These are phyloP conservation scores for Suillus subaureus DNA, from an alignment of 768 basidiomycete species.

Conservation along the genomic window DNA sequence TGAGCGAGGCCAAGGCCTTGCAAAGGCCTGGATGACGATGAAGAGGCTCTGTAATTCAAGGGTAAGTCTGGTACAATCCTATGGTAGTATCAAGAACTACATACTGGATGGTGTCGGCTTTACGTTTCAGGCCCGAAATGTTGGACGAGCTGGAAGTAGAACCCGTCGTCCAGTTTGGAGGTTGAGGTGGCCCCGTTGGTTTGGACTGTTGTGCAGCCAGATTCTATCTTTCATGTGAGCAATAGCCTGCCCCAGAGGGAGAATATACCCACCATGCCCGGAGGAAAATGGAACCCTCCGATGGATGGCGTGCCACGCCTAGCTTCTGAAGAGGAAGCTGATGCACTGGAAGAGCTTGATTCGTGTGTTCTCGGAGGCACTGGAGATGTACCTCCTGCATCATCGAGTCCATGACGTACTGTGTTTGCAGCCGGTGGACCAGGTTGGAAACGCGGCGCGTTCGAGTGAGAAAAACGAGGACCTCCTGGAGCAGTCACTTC, in stretches of 20 bases:
- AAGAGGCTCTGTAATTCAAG: conserved; percentile 20
- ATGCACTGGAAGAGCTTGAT: not conserved
- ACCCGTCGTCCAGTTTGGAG: conserved; percentile 13
- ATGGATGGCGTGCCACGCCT: conserved; percentile 38
- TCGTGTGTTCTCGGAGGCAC: not conserved
- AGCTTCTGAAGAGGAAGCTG: conserved; percentile 13
- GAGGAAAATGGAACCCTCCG: conserved; percentile 53
- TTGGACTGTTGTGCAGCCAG: conserved; percentile 15
- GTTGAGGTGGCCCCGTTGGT: conserved; percentile 4
- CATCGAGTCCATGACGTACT: not conserved
- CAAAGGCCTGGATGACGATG: conserved; percentile 23
- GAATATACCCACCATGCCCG: conserved; percentile 42
- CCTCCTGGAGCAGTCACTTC: not conserved
- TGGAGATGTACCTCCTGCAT: not conserved
- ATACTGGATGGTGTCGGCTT: conserved; percentile 35
- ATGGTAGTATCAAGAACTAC: conserved; percentile 20
- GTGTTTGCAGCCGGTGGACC: not conserved
- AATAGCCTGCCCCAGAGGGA: not conserved
- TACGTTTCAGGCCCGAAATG: conserved; percentile 33
- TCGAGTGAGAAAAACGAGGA: not conserved
- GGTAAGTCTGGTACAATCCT: not conserved
- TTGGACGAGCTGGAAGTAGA: conserved; percentile 12
- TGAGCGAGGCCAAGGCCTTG: conserved; percentile 45
- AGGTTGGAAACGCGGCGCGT: not conserved
- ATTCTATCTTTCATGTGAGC: conserved; percentile 14